phyloP scores from a whole-genome alignment of 306 rosid genomes.

The Begonia loranthoides region DNA sequence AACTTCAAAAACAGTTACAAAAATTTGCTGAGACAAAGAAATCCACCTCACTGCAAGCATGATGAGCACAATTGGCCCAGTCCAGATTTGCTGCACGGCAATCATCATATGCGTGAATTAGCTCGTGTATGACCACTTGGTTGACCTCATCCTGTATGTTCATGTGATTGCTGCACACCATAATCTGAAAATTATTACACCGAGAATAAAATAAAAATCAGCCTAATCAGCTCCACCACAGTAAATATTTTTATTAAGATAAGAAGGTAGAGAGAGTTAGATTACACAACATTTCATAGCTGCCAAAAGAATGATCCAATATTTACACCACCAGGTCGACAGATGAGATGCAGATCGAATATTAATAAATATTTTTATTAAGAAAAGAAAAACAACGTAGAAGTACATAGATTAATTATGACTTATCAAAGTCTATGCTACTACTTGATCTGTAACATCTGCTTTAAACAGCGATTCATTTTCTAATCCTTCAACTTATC shows the following conservation, averaged over 20 bases:
- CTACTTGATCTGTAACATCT: too few relatives aligned
- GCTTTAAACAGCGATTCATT: too few relatives aligned
- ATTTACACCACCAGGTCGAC: too few relatives aligned
- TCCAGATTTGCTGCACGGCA: slow-evolving; percentile 70
- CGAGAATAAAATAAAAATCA: slow-evolving; percentile 7
- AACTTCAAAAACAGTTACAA: neutral
- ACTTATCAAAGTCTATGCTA: too few relatives aligned
- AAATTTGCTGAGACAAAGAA: neutral
- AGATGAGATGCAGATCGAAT: too few relatives aligned
- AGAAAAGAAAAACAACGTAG: too few relatives aligned
- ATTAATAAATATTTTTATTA: too few relatives aligned
- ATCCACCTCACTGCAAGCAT: slow-evolving; percentile 83
- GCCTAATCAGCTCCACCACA: neutral
- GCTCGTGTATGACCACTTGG: slow-evolving; percentile 69
- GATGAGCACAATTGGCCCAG: slow-evolving; percentile 88
- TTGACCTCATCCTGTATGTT: slow-evolving; percentile 60
- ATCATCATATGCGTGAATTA: slow-evolving; percentile 80
- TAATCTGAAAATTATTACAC: slow-evolving; percentile 28
- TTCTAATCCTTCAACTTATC: too few relatives aligned
- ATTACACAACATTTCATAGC: neutral
- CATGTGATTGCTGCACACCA: slow-evolving; percentile 58
- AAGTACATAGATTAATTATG: too few relatives aligned
- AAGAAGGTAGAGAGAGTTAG: too few relatives aligned
- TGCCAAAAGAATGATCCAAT: too few relatives aligned
- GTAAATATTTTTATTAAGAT: too few relatives aligned